Evolutionary conservation across 768 basidiomycete genomes (phyloP).

Genomic region (Russula sp.): DNA sequence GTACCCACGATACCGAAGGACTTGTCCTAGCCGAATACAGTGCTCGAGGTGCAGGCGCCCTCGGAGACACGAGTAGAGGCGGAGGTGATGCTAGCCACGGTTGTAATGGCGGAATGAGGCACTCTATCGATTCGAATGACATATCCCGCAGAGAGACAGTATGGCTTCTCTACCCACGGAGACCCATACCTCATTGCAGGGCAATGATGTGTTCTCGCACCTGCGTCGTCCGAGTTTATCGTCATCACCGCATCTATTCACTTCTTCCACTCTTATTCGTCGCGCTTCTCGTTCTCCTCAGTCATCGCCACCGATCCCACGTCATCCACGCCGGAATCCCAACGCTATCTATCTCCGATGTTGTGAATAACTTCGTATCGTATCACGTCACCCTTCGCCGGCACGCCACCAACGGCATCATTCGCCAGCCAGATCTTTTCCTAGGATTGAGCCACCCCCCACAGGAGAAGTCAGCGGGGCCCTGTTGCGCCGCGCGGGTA

Average conservation of each 20-base stretch:
- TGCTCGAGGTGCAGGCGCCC: constrained; percentile 33
- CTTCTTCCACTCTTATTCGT: constrained; percentile 48
- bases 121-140: constrained; percentile 34
- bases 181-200: neutral
- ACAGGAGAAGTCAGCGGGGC: constrained; percentile 28
- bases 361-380: constrained; percentile 50
- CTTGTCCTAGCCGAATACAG: constrained; percentile 30
- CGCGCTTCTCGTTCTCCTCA: constrained; percentile 58
- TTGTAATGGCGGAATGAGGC: constrained; percentile 22
- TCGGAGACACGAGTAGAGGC: neutral
- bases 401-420: constrained; percentile 15
- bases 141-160: constrained; percentile 29
- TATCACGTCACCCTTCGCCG: constrained; percentile 26
- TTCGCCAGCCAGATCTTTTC: constrained; percentile 7
- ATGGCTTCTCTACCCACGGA: constrained; percentile 26
- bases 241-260: constrained; percentile 35
- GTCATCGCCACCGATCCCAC: constrained; percentile 39
- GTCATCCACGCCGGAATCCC: constrained; percentile 47
- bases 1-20: constrained; percentile 59
- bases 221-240: constrained; percentile 32
- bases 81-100: constrained; percentile 1
- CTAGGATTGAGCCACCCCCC: constrained; percentile 10
- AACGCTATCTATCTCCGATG: constrained; percentile 46
- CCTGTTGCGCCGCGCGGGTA: constrained; percentile 34
- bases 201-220: neutral